Base-by-base conservation (phyloP, 495 filamentous ascomycete species). In the Schizothecium vesticola region DNA sequence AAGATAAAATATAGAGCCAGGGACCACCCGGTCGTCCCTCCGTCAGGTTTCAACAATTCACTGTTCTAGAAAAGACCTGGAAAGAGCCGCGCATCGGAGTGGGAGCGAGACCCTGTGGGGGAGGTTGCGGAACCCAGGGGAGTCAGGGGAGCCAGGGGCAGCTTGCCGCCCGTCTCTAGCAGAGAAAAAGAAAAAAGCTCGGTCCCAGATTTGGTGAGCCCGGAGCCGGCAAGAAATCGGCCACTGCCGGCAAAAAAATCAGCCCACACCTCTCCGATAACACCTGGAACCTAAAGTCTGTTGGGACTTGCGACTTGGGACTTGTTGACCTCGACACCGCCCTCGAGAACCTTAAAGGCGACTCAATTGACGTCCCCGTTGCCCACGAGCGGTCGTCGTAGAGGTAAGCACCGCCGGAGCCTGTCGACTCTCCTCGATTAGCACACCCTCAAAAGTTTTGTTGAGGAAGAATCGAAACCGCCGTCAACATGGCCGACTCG, bases 401-500 rank as follows among this genome's bases (percentile, higher is more conserved):
- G 31, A 33, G 31, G 28, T 9, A 29, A 29, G 10, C 28, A 29
- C 10, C 28, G 8, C 28, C 28, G 28, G 28, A 29, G 28, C 28
- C 28, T 29, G 28, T 29, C 28, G 28, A 29, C 28, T 29, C 28
- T 0, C 8, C 10, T 29, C 28, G 28, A 29, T 29, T 9, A 29
- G 10, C 60, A 62, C 60, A n/a, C 29, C 10, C 60, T n/a, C 26
- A 28, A 2, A 25, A 21, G 28, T 3, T 25, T 60, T 59, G 55
- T 65, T 65, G 56, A 63, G 51, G 23, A 51, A 16, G 19, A 21
- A 68, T 12, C 43, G 36, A 65, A 24, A 60, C 19, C 26, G 31
- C 61, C 61, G 22, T 13, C 55, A 73, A 28, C 33, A 77, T 77
- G 75, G 28, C 68, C 64, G 73, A 75, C 26, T 74, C 76, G 13